These are phyloP conservation scores for Pythium plurisporium DNA, from an alignment of 352 stramenopile genomes.

Conservation along the genomic window DNA sequence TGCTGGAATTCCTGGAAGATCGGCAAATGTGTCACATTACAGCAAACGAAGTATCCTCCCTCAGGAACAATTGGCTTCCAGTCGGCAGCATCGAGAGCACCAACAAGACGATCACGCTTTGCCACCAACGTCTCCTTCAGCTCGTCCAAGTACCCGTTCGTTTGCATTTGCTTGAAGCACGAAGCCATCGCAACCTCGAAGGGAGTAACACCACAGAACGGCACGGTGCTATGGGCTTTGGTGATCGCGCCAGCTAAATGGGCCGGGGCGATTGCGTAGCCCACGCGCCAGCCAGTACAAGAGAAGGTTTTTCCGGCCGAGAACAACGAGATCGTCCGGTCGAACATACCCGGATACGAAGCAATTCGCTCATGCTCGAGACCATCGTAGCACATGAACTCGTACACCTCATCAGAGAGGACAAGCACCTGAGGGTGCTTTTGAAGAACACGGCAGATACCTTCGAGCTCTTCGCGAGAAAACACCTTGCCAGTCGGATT, in stretches of 20 bases:
- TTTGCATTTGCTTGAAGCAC: slow-evolving; percentile 83
- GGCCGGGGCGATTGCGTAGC: slow-evolving; percentile 66
- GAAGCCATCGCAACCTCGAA: slow-evolving; percentile 92
- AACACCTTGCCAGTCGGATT: slow-evolving; percentile 99
- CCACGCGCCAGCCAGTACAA: slow-evolving; percentile 92
- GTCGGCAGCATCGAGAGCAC: slow-evolving; percentile 67
- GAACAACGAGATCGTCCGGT: slow-evolving; percentile 91
- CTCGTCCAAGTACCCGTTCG: slow-evolving; percentile 83
- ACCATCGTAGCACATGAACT: slow-evolving; percentile 94
- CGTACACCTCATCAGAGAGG: slow-evolving; percentile 98
- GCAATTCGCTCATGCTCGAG: slow-evolving; percentile 65
- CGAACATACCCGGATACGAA: slow-evolving; percentile 74
- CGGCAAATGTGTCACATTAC: slow-evolving; percentile 63
- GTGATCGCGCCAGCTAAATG: slow-evolving; percentile 58
- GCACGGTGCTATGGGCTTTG: slow-evolving; percentile 78
- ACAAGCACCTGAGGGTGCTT: slow-evolving; percentile 89
- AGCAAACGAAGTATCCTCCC: slow-evolving; percentile 95
- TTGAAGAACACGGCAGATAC: slow-evolving; percentile 82
- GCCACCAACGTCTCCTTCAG: slow-evolving; percentile 50
- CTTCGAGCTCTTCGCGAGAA: slow-evolving; percentile 88
- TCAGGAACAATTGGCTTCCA: slow-evolving; percentile 91
- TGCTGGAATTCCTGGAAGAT: slow-evolving; percentile 70
- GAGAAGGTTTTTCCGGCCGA: slow-evolving; percentile 93
- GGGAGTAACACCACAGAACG: slow-evolving; percentile 94
- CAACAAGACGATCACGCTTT: slow-evolving; percentile 86